Percentiles rank a stretch among this genome's conserved stretches.
Evolutionary conservation across 2,329 filamentous ascomycete species (phyloP).

Genomic region (Cercospora beticola): DNA sequence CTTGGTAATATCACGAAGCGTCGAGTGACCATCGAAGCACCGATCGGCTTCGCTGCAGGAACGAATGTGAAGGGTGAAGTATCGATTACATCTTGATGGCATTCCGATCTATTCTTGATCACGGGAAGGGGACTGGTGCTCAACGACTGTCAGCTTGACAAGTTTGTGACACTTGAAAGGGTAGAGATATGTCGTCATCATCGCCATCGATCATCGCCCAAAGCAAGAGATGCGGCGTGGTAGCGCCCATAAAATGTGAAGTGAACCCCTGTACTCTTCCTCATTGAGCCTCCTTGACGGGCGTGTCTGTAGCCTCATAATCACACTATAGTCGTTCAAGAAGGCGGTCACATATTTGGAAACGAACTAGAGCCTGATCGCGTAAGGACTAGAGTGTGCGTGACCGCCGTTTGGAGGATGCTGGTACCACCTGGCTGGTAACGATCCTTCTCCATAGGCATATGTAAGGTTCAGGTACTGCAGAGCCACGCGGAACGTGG

Average conservation of each 20-base stretch:
- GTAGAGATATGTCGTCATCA: neutral
- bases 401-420: neutral
- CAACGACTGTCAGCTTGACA: neutral
- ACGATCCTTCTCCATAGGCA: neutral
- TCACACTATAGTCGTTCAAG: neutral
- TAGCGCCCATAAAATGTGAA: neutral
- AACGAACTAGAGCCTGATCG: neutral
- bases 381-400: neutral
- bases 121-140: neutral
- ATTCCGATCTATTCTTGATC: neutral
- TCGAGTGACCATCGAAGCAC: neutral
- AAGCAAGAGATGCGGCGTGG: neutral
- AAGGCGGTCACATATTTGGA: neutral
- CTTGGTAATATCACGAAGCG: neutral
- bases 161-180: neutral
- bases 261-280: neutral
- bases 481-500: constrained; percentile 1
- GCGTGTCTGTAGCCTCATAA: neutral
- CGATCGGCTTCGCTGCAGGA: neutral
- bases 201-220: neutral
- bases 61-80: neutral
- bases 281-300: neutral
- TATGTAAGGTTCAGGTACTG: neutral
- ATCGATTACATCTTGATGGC: neutral
- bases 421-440: neutral